A percentile compares a stretch with the other conserved stretches of the same genome.
These are phyloP conservation scores for Populus trichocarpa DNA, from an alignment of 441 rosid species.

Conservation along the genomic window DNA sequence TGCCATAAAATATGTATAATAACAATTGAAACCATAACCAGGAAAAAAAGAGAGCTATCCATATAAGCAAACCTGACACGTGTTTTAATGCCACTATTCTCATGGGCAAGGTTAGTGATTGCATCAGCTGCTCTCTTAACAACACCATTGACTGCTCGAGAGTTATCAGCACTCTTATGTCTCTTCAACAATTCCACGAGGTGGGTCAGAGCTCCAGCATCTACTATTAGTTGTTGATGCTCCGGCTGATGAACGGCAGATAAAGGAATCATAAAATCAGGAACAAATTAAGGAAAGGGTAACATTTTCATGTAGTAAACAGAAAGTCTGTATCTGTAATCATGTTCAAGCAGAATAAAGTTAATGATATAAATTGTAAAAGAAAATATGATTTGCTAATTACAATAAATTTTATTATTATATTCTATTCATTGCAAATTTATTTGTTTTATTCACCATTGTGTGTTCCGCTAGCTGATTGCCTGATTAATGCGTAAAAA, in stretches of 20 bases:
- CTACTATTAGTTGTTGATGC: conserved; percentile 88
- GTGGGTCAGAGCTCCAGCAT: conserved; percentile 76
- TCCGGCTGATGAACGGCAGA: conserved; percentile 61
- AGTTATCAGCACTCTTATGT: conserved; percentile 44
- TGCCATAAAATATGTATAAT: conserved; percentile 16
- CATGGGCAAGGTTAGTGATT: conserved; percentile 95
- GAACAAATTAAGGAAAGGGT: neutral
- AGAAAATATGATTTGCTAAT: neutral
- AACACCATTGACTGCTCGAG: conserved; percentile 67
- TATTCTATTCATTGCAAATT: neutral
- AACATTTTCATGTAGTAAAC: neutral
- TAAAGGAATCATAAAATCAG: neutral
- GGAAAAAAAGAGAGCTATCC: conserved; percentile 1
- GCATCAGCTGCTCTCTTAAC: conserved; percentile 94
- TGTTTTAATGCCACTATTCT: conserved; percentile 81
- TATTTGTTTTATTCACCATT: neutral
- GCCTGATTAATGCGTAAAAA: neutral
- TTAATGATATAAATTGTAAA: neutral
- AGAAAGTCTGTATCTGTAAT: neutral
- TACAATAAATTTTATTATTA: neutral
- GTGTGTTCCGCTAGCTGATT: neutral
- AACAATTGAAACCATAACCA: conserved; percentile 10
- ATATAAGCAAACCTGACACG: conserved; percentile 61
- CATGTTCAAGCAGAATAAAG: neutral
- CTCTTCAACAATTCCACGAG: conserved; percentile 77